phyloP scores from a whole-genome alignment of 805 yeast genomes.

The Sungouiella blattae region DNA sequence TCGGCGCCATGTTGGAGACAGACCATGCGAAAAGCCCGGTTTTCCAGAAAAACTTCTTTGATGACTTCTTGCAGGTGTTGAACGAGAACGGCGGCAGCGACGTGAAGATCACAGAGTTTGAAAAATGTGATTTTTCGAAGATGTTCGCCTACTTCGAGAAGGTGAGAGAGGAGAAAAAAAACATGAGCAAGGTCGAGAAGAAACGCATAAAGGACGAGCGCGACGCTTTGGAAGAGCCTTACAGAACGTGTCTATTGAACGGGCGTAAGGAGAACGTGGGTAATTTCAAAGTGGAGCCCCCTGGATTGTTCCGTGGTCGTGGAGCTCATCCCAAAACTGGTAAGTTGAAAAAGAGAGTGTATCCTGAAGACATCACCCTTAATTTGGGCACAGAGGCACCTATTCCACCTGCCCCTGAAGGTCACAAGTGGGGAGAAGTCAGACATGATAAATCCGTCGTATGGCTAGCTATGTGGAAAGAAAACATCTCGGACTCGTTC shows the following conservation, averaged over 20 bases:
- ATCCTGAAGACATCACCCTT: slow-evolving; percentile 84
- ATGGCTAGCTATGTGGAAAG: slow-evolving; percentile 98
- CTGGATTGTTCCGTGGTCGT: slow-evolving; percentile 92
- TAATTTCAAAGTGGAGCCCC: slow-evolving; percentile 92
- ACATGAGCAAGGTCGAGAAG: slow-evolving; percentile 68
- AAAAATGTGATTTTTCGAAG: slow-evolving; percentile 71
- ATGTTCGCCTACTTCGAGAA: slow-evolving; percentile 71
- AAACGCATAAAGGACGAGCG: slow-evolving; percentile 66
- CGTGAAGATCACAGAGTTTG: slow-evolving; percentile 47
- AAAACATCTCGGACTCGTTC: slow-evolving; percentile 76
- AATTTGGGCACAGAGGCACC: slow-evolving; percentile 71
- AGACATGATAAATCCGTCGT: slow-evolving; percentile 85
- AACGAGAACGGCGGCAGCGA: slow-evolving; percentile 65
- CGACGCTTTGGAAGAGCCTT: slow-evolving; percentile 76
- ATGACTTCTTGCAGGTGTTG: slow-evolving; percentile 69
- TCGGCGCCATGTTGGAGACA: slow-evolving; percentile 80
- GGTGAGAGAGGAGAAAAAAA: slow-evolving; percentile 68
- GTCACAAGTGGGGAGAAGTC: slow-evolving; percentile 88
- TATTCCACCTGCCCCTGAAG: slow-evolving; percentile 80
- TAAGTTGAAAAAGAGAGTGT: slow-evolving; percentile 77
- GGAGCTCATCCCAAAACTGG: slow-evolving; percentile 98
- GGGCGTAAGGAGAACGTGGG: slow-evolving; percentile 92
- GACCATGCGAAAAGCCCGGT: slow-evolving; percentile 87
- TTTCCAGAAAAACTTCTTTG: slow-evolving; percentile 83
- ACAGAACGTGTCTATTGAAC: slow-evolving; percentile 72